A percentile compares a stretch with the other conserved stretches of the same genome.
Evolutionary conservation across 1,139 yeast genomes (phyloP).

Genomic region (Candida sanyaensis): DNA sequence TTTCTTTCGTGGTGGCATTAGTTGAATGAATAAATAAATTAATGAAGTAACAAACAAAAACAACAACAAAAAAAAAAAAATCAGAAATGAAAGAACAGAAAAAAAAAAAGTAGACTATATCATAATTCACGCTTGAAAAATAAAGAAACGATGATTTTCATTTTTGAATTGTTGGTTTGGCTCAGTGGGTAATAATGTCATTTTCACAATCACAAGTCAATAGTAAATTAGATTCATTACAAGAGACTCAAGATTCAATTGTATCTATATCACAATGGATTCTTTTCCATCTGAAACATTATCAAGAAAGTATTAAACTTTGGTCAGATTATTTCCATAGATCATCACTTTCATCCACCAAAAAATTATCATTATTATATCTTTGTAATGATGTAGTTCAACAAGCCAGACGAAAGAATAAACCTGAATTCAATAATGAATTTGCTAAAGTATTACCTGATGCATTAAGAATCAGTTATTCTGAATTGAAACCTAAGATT

Average conservation of each 20-base stretch:
- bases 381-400: slow-evolving; percentile 85
- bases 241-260: slow-evolving; percentile 82
- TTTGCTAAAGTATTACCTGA: slow-evolving; percentile 53
- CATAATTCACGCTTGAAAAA: background rate
- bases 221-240: slow-evolving; percentile 60
- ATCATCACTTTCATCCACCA: slow-evolving; percentile 21
- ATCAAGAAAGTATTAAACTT: slow-evolving; percentile 55
- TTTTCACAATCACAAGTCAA: slow-evolving; percentile 57
- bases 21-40: slow-evolving; percentile 5
- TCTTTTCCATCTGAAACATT: slow-evolving; percentile 72
- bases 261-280: slow-evolving; percentile 87
- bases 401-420: slow-evolving; percentile 68
- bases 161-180: background rate
- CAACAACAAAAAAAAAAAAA: background rate
- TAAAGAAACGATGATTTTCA: background rate
- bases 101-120: no score
- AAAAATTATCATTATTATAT: slow-evolving; percentile 64
- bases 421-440: slow-evolving; percentile 58
- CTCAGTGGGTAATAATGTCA: slow-evolving; percentile 40
- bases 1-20: slow-evolving; percentile 1
- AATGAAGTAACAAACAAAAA: no score
- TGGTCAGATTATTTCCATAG: slow-evolving; percentile 62
- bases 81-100: background rate
- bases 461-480: slow-evolving; percentile 35
- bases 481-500: slow-evolving; percentile 53